Percentiles rank a stretch among this genome's conserved stretches.
These are phyloP conservation scores for Chrysosporium keratinophilum DNA, from an alignment of 2,329 filamentous ascomycete genomes.

Conservation along the genomic window DNA sequence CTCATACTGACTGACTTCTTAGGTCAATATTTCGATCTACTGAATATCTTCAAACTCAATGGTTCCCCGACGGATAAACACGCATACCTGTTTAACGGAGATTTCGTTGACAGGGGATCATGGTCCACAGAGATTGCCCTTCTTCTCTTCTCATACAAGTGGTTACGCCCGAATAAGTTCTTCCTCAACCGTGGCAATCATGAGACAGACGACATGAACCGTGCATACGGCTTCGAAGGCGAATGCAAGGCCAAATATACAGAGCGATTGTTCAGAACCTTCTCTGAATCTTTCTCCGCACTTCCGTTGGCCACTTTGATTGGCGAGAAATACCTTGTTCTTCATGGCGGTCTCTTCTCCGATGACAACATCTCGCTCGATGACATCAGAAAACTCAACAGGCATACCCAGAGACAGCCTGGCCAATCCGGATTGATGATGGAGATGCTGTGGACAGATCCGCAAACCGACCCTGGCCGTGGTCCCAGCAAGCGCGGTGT, in stretches of 20 bases:
- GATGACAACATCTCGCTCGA: conserved; percentile 83
- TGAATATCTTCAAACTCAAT: conserved; percentile 91
- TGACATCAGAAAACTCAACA: conserved; percentile 84
- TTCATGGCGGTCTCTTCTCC: conserved; percentile 92
- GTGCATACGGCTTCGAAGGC: conserved; percentile 94
- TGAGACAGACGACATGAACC: conserved; percentile 99
- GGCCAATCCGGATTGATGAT: conserved; percentile 96
- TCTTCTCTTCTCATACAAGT: conserved; percentile 91
- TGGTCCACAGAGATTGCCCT: conserved; percentile 98
- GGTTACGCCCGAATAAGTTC: conserved; percentile 75
- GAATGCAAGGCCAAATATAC: conserved; percentile 98
- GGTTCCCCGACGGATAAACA: conserved; percentile 76
- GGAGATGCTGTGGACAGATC: conserved; percentile 99
- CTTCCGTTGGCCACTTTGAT: conserved; percentile 85
- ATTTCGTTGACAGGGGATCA: conserved; percentile 94
- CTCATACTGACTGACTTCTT: conserved; percentile 9
- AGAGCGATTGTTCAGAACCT: conserved; percentile 89
- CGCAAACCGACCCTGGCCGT: conserved; percentile 72
- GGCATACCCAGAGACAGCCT: conserved; percentile 83
- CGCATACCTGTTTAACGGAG: conserved; percentile 94
- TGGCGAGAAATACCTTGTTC: conserved; percentile 78
- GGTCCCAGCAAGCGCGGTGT: conserved; percentile 95
- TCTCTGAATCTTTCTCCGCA: conserved; percentile 95
- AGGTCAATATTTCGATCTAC: conserved; percentile 95
- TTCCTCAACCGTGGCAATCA: conserved; percentile 98